These are phyloP conservation scores for Venturia oleaginea DNA, from an alignment of 2,329 filamentous ascomycete genomes.

Conservation along the genomic window DNA sequence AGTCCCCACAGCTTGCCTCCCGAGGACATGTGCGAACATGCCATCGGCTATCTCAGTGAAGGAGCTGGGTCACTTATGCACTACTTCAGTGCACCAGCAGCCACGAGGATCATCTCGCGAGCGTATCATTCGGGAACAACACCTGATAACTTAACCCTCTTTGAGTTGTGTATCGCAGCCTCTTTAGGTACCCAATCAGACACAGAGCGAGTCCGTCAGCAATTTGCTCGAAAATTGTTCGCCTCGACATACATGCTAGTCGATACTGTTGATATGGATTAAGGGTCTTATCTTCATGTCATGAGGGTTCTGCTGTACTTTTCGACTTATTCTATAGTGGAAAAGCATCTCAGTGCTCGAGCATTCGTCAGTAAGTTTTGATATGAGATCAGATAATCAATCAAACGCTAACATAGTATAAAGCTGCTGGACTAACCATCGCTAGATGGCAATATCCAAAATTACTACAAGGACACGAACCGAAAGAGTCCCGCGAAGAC, in stretches of 20 bases:
- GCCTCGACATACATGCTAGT: constrained; percentile 4
- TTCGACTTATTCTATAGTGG: background rate
- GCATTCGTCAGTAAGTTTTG: constrained; percentile 2
- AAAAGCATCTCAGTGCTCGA: constrained; percentile 7
- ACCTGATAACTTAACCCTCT: background rate
- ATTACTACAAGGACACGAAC: background rate
- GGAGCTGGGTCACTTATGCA: constrained; percentile 15
- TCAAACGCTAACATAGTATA: background rate
- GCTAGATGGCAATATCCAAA: background rate
- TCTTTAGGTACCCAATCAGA: constrained; percentile 16
- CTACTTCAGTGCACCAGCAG: constrained; percentile 13
- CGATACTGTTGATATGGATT: background rate
- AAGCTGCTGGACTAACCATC: constrained; percentile 4
- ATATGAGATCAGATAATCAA: too few species aligned
- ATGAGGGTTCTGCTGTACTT: constrained; percentile 11
- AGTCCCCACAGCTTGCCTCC: background rate
- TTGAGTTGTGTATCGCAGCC: constrained; percentile 16
- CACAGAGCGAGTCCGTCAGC: background rate
- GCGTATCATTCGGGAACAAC: constrained; percentile 10
- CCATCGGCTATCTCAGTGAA: constrained; percentile 14
- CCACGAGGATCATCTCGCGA: constrained; percentile 11
- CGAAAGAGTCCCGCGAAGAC: background rate
- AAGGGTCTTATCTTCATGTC: background rate
- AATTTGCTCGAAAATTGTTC: constrained; percentile 4
- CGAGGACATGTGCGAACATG: constrained; percentile 6